Percentiles rank a stretch among this genome's conserved stretches.
phyloP scores from a whole-genome alignment of 2,329 filamentous ascomycete species.

The Curvularia sp. region DNA sequence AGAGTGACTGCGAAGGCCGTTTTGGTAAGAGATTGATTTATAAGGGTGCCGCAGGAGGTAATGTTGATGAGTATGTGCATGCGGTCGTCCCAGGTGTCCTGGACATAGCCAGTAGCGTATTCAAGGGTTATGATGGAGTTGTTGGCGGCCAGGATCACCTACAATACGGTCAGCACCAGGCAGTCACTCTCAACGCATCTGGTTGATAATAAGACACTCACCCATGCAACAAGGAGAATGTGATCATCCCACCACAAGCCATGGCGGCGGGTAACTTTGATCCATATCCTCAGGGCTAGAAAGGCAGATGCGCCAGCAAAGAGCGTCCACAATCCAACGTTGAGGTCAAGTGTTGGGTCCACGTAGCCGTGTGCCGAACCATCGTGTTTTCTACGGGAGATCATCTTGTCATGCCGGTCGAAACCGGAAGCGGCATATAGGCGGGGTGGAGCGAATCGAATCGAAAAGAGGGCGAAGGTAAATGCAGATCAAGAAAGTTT shows the following conservation, averaged over 20 bases:
- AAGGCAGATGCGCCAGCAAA: conserved; percentile 50
- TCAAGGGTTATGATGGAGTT: conserved; percentile 57
- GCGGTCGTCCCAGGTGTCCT: conserved; percentile 58
- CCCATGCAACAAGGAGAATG: conserved; percentile 49
- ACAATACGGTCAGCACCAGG: conserved; percentile 10
- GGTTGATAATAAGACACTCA: conserved; percentile 25
- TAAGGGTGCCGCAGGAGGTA: conserved; percentile 50
- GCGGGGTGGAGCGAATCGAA: conserved; percentile 14
- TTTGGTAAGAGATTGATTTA: conserved; percentile 50
- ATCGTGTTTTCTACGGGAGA: conserved; percentile 34
- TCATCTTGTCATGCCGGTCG: conserved; percentile 33
- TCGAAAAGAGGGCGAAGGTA: conserved; percentile 9
- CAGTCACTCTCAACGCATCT: background rate
- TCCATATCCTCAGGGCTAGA: conserved; percentile 47
- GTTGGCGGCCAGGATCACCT: conserved; percentile 56
- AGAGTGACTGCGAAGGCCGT: conserved; percentile 53
- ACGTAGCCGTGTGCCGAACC: conserved; percentile 37
- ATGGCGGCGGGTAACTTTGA: conserved; percentile 49
- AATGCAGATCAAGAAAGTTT: conserved; percentile 12
- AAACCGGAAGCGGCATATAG: conserved; percentile 19
- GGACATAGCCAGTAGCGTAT: conserved; percentile 59
- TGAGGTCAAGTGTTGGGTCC: conserved; percentile 47
- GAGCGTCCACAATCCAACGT: conserved; percentile 51
- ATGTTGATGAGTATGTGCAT: conserved; percentile 63
- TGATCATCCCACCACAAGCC: conserved; percentile 54